Conservation (phyloP, 2,329 filamentous ascomycete species). For the Calycina herbarum region DNA sequence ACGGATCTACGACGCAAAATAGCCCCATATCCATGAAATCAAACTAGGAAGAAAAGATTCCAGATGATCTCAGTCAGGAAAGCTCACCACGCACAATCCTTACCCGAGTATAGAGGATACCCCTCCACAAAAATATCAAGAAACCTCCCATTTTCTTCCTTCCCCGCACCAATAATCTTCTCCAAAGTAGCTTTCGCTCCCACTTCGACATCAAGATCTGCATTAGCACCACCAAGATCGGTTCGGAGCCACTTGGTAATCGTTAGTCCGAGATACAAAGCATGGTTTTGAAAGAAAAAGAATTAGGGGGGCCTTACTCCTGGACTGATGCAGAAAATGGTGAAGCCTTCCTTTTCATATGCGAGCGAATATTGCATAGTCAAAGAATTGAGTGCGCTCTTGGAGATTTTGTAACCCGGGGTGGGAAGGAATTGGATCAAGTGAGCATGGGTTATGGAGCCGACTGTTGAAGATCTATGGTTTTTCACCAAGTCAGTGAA, state of each 20-base stretch:
- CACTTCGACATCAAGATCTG: slow-evolving; percentile 44
- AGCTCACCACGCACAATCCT: neutral
- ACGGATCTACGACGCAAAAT: no score
- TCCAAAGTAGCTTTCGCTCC: slow-evolving; percentile 39
- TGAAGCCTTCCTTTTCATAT: slow-evolving; percentile 44
- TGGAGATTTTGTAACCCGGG: slow-evolving; percentile 47
- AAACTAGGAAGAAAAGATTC: no score
- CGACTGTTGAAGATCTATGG: slow-evolving; percentile 11
- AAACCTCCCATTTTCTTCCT: slow-evolving; percentile 50
- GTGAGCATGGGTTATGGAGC: slow-evolving; percentile 20
- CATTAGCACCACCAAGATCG: slow-evolving; percentile 42
- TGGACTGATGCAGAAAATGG: slow-evolving; percentile 44
- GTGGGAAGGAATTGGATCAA: slow-evolving; percentile 42
- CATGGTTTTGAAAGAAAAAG: no score
- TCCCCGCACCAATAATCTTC: slow-evolving; percentile 46
- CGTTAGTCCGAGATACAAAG: neutral
- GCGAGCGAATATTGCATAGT: slow-evolving; percentile 45
- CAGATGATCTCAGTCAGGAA: neutral
- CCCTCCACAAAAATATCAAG: slow-evolving; percentile 29
- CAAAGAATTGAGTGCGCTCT: slow-evolving; percentile 49
- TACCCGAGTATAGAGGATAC: neutral
- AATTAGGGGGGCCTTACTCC: slow-evolving; percentile 40
- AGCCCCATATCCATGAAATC: no score
- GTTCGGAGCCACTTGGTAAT: slow-evolving; percentile 44
- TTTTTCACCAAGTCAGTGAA: neutral